Evolutionary conservation across 1,139 yeast species (phyloP).

Genomic region (Debaryomyces sp.): DNA sequence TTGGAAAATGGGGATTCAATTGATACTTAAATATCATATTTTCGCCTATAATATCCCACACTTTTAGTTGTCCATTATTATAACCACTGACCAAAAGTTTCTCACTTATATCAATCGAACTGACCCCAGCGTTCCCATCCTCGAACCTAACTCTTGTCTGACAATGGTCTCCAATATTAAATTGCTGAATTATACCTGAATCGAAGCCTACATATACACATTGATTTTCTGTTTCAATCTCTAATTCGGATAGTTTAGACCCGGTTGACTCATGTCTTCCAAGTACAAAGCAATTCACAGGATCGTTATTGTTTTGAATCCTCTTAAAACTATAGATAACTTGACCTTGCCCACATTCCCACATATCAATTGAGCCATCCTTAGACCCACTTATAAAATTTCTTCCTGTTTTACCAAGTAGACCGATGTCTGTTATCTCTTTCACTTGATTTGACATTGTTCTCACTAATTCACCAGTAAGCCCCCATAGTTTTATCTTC

Average conservation of each 20-base stretch:
- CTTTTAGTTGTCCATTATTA: conserved; percentile 20
- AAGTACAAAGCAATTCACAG: conserved; percentile 25
- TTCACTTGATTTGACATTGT: conserved; percentile 49
- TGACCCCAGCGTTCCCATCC: conserved; percentile 13
- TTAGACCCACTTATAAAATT: conserved; percentile 55
- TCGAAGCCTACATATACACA: conserved; percentile 43
- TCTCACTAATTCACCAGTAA: conserved; percentile 46
- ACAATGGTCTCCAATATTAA: conserved; percentile 24
- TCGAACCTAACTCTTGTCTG: conserved; percentile 13
- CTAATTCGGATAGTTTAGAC: conserved; percentile 9
- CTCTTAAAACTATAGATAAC: conserved; percentile 42
- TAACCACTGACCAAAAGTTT: conserved; percentile 26
- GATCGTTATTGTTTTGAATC: conserved; percentile 33
- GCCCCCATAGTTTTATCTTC: conserved; percentile 62
- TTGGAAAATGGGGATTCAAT: conserved; percentile 15
- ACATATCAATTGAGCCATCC: conserved; percentile 58
- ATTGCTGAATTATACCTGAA: conserved; percentile 41
- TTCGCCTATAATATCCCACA: conserved; percentile 15
- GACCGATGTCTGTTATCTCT: conserved; percentile 46
- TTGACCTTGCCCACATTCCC: conserved; percentile 69
- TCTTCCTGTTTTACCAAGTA: conserved; percentile 61
- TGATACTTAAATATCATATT: conserved; percentile 7
- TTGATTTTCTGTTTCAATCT: conserved; percentile 32
- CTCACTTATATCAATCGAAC: conserved; percentile 17
- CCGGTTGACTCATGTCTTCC: conserved; percentile 9